phyloP scores from a whole-genome alignment of 495 filamentous ascomycete genomes.

The Beverwykella pulmonaria region DNA sequence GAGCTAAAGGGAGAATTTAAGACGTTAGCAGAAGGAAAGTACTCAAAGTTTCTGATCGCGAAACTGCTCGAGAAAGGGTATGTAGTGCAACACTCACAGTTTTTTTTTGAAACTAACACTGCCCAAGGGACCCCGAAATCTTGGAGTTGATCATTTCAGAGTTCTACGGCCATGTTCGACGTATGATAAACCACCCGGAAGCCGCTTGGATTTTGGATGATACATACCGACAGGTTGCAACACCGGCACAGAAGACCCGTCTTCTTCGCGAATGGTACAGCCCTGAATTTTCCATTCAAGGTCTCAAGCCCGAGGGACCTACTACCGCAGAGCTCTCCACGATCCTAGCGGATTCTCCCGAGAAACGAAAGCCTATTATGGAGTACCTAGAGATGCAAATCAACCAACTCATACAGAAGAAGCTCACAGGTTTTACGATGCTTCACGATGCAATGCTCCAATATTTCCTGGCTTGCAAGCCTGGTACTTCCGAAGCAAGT shows the following conservation, averaged over 20 bases:
- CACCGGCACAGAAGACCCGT: conserved; percentile 75
- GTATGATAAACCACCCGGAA: conserved; percentile 92
- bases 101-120: conserved; percentile 7
- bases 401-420: conserved; percentile 91
- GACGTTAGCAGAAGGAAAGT: conserved; percentile 85
- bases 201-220: conserved; percentile 97
- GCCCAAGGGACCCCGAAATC: conserved; percentile 66
- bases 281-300: conserved; percentile 85
- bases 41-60: conserved; percentile 93
- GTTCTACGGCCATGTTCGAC: conserved; percentile 89
- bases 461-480: conserved; percentile 79
- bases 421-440: conserved; percentile 91
- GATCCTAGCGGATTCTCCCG: conserved; percentile 74
- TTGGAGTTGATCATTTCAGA: conserved; percentile 86
- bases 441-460: conserved; percentile 97
- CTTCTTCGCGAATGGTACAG: conserved; percentile 97
- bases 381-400: conserved; percentile 79
- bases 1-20: conserved; percentile 87
- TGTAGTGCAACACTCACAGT: background rate
- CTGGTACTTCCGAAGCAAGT: conserved; percentile 73
- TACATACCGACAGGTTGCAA: conserved; percentile 84
- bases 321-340: conserved; percentile 63
- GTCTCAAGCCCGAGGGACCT: conserved; percentile 52
- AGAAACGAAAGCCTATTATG: conserved; percentile 86
- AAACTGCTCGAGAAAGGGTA: conserved; percentile 87